Evolutionary conservation across 306 rosid genomes (phyloP).

Genomic region (Abrus pulchellus): DNA sequence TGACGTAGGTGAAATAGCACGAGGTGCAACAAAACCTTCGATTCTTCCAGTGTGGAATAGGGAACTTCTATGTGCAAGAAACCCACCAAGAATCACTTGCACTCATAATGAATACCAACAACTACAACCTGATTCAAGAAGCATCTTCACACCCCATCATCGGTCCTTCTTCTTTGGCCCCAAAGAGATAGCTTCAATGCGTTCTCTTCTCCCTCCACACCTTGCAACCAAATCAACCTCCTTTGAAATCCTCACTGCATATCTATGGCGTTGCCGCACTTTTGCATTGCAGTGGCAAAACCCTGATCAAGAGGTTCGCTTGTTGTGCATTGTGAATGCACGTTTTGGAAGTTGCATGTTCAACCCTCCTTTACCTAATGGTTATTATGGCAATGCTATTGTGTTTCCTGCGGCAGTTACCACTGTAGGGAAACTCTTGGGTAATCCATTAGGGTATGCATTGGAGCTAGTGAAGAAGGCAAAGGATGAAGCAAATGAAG

Average conservation of each 20-base stretch:
- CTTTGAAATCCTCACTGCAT: slow-evolving; percentile 28
- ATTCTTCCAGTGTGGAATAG: slow-evolving; percentile 22
- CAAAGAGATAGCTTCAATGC: neutral
- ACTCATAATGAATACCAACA: slow-evolving; percentile 17
- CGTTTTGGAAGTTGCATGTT: slow-evolving; percentile 5
- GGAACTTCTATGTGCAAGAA: slow-evolving; percentile 26
- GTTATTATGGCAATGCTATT: slow-evolving; percentile 36
- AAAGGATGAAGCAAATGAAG: slow-evolving; percentile 13
- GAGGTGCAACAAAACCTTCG: slow-evolving; percentile 30
- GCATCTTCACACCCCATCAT: neutral
- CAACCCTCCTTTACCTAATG: slow-evolving; percentile 33
- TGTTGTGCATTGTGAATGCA: slow-evolving; percentile 33
- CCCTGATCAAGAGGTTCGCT: slow-evolving; percentile 14
- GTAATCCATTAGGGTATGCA: neutral
- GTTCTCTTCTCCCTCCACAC: neutral
- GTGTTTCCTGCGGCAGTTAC: slow-evolving; percentile 36
- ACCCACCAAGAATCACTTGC: slow-evolving; percentile 40
- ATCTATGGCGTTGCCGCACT: slow-evolving; percentile 26
- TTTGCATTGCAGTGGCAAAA: neutral
- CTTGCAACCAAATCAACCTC: neutral
- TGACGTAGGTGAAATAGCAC: slow-evolving; percentile 12
- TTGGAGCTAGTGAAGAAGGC: slow-evolving; percentile 37
- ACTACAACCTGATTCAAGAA: neutral
- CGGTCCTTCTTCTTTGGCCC: slow-evolving; percentile 46
- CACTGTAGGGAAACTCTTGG: neutral